Base-by-base conservation (phyloP, 2,329 filamentous ascomycete genomes). In the Cladosporium cucumerinum region DNA sequence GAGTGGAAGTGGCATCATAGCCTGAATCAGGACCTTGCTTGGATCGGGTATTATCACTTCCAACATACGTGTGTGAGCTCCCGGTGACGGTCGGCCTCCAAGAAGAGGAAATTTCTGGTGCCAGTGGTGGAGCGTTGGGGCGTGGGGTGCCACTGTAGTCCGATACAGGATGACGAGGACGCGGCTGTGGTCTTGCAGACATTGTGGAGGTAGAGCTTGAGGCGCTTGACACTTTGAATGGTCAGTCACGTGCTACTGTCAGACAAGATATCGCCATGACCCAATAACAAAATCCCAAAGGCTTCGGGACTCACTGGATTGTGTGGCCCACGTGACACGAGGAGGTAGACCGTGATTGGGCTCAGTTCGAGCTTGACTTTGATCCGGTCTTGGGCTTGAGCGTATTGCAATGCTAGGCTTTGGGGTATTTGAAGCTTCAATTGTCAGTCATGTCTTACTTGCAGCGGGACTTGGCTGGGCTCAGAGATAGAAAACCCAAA, bases 51-150 rank as follows among this genome's bases (percentile, higher is more conserved):
- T n/a, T 30, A 12, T 55, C 52, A 30, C 52, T 55, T 6, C 30
- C 23, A 18, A 55, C 52, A 12, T 12, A 34, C 1, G 78, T 77
- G 28, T 76, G 76, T 10, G 80, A 81, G 51, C 75, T 74, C 21
- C 76, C 79, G 5, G 78, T 80, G 61, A 77, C 78, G 1, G 77
- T 78, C 6, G 79, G 79, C 16, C 79, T 80, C 10, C 52, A 11
- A 6, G 76, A 66, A 16, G 78, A 78, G 14, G 78, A 78, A 34
- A 76, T 72, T 39, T 78, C 76, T 18, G 79, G 78, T 48, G 68
- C 76, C 10, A 73, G 69, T 1, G 77, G 73, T 5, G 76, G 74
- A 1, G n/a, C 26, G 23, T 12, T 28, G 28, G 26, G 21, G 21
- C 67, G 71, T 8, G 65, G 61, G 66, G 46, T 57, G 49, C 32